Evolutionary conservation across 768 basidiomycete species (phyloP).

Genomic region (Kwoniella botswanensis): DNA sequence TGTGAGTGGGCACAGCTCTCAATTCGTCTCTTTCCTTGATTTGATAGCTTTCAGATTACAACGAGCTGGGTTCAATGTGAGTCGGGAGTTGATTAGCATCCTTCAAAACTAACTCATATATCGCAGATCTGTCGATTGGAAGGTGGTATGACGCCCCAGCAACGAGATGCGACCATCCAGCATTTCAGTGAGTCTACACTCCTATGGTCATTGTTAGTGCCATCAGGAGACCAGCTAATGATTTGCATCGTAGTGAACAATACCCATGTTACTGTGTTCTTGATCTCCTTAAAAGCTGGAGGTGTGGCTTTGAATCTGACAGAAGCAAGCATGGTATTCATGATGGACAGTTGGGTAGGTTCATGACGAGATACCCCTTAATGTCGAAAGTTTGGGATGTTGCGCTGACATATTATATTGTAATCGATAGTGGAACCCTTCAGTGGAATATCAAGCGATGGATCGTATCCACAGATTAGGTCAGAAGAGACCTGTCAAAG

Average conservation of each 20-base stretch:
- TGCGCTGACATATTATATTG: neutral
- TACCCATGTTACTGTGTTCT: slow-evolving; percentile 93
- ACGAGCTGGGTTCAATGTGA: slow-evolving; percentile 84
- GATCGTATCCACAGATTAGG: slow-evolving; percentile 95
- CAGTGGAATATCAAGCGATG: slow-evolving; percentile 76
- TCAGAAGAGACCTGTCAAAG: slow-evolving; percentile 90
- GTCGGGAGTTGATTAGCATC: slow-evolving; percentile 38
- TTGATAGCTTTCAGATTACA: slow-evolving; percentile 91
- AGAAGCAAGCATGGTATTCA: slow-evolving; percentile 82
- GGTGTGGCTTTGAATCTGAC: slow-evolving; percentile 64
- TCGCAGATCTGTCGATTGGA: slow-evolving; percentile 85
- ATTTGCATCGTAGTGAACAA: slow-evolving; percentile 72
- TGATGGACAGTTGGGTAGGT: slow-evolving; percentile 86
- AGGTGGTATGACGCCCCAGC: slow-evolving; percentile 96
- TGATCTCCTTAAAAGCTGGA: slow-evolving; percentile 90
- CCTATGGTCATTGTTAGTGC: neutral
- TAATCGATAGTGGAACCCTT: slow-evolving; percentile 77
- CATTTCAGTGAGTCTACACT: slow-evolving; percentile 74
- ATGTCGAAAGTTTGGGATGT: neutral
- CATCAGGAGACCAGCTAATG: slow-evolving; percentile 13
- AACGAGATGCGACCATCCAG: slow-evolving; percentile 90
- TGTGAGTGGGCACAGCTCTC: slow-evolving; percentile 36
- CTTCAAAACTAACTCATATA: slow-evolving; percentile 13
- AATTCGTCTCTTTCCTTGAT: slow-evolving; percentile 64
- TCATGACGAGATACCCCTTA: neutral